These are phyloP conservation scores for Fonsecaea pugnacius DNA, from an alignment of 2,329 filamentous ascomycete species.

Conservation along the genomic window DNA sequence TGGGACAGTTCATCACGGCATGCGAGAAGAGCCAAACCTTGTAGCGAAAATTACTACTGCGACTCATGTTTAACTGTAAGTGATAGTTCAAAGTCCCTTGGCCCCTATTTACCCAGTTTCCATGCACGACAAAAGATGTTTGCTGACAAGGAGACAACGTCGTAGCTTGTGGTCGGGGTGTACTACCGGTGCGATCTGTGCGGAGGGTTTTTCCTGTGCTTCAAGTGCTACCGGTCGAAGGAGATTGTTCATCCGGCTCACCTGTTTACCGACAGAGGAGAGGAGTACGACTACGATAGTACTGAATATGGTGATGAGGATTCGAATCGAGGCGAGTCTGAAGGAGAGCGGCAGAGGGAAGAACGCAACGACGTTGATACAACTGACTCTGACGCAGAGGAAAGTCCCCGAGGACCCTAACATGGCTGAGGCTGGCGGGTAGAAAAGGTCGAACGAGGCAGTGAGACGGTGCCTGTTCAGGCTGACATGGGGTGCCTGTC, in stretches of 20 bases:
- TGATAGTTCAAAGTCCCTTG: neutral
- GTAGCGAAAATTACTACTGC: neutral
- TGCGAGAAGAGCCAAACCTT: neutral
- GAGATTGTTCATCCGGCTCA: neutral
- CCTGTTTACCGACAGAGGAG: neutral
- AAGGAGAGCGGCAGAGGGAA: neutral
- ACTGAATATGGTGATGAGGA: neutral
- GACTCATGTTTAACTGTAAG: neutral
- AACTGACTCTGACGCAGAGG: neutral
- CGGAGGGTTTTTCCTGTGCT: neutral
- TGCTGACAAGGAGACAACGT: neutral
- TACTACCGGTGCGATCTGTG: neutral
- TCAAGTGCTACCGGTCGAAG: conserved; percentile 1
- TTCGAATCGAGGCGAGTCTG: neutral
- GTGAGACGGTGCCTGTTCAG: neutral
- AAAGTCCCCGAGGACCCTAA: neutral
- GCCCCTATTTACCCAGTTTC: neutral
- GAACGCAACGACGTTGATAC: neutral
- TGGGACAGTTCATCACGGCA: neutral
- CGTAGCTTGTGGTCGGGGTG: neutral
- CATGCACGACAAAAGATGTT: neutral
- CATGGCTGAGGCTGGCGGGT: neutral
- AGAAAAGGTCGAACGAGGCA: neutral
- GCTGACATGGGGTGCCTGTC: no score
- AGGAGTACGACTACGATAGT: conserved; percentile 1